These are phyloP conservation scores for Leishmania guyanensis DNA, from an alignment of 208 protist genomes.

Conservation along the genomic window DNA sequence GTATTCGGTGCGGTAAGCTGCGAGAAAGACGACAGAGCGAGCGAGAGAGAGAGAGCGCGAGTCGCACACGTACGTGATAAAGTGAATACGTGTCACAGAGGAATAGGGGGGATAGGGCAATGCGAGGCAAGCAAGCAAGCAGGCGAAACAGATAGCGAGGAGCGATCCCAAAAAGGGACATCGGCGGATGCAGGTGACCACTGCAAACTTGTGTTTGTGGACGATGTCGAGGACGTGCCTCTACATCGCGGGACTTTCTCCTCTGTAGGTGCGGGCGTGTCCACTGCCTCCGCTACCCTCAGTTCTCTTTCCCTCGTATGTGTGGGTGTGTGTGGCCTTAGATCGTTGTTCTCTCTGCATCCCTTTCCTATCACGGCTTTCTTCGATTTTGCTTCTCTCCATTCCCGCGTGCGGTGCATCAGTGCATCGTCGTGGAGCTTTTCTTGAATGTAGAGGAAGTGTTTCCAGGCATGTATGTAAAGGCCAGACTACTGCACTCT, in stretches of 20 bases:
- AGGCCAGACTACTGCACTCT: neutral
- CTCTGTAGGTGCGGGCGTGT: neutral
- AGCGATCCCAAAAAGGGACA: neutral
- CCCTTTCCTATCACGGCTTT: neutral
- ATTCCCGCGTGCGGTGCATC: neutral
- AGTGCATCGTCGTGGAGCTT: neutral
- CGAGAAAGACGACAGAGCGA: neutral
- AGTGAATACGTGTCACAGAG: neutral
- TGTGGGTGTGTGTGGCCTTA: neutral
- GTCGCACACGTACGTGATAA: neutral
- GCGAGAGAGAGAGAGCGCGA: neutral
- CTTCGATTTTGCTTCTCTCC: neutral
- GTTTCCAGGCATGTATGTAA: neutral
- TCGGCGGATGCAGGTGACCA: neutral
- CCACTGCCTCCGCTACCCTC: neutral
- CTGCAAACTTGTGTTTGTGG: neutral
- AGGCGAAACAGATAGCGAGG: neutral
- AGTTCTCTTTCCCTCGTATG: neutral
- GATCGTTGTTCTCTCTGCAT: neutral
- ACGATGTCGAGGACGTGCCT: neutral
- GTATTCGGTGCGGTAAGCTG: slow-evolving; percentile 80
- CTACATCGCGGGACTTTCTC: neutral
- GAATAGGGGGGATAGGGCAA: neutral
- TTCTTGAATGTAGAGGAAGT: neutral
- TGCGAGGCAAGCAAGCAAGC: neutral